Evolutionary conservation across 768 basidiomycete species (phyloP).

Genomic region (Suillus clintonianus): DNA sequence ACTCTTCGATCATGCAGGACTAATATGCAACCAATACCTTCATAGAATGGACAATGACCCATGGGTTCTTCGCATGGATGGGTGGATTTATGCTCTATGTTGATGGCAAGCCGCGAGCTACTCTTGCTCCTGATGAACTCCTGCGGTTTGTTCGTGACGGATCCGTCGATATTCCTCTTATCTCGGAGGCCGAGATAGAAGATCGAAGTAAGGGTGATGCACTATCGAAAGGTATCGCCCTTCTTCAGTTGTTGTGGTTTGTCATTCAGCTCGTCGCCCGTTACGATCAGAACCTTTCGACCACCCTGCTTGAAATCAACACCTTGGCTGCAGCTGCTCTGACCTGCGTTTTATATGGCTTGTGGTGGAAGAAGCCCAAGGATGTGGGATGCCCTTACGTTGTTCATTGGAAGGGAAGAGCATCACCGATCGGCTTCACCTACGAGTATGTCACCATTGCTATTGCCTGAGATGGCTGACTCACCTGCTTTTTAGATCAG

Average conservation of each 20-base stretch:
- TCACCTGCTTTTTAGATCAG: too few relatives aligned
- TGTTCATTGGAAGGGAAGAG: neutral
- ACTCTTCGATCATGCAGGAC: neutral
- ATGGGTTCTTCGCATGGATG: conserved; percentile 21
- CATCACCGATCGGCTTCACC: neutral
- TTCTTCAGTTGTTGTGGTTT: conserved; percentile 40
- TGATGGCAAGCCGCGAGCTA: neutral
- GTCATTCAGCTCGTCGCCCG: conserved; percentile 31
- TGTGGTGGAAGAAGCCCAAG: conserved; percentile 45
- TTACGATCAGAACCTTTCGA: conserved; percentile 19
- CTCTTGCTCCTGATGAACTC: neutral
- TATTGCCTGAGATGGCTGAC: neutral
- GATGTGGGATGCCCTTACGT: conserved; percentile 26
- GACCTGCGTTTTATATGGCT: conserved; percentile 30
- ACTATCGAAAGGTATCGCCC: conserved; percentile 36
- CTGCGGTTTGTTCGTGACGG: neutral
- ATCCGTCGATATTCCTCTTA: neutral
- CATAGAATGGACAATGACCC: conserved; percentile 9
- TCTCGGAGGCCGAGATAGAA: conserved; percentile 17
- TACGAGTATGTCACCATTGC: neutral
- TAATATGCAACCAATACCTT: neutral
- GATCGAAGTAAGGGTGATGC: conserved; percentile 35
- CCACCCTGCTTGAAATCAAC: conserved; percentile 39
- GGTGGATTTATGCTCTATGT: conserved; percentile 21
- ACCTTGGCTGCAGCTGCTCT: conserved; percentile 36